Conservation (phyloP, 805 yeast species). For the Candida broadrunensis region DNA sequence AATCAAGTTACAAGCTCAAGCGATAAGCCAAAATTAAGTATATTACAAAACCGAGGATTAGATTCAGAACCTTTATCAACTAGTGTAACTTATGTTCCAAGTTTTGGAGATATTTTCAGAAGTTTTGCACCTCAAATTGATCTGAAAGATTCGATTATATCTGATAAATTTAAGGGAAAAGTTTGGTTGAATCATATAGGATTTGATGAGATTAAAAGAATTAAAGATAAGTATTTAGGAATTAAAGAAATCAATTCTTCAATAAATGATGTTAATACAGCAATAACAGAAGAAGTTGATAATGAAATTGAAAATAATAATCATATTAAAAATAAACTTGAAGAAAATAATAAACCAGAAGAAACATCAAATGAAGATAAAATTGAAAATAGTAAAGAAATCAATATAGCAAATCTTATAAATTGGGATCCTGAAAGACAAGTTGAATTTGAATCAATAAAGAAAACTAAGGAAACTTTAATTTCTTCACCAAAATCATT, state of each 20-base stretch:
- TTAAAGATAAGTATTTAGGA: constrained; percentile 17
- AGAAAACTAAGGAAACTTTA: constrained; percentile 19
- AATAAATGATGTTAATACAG: not conserved
- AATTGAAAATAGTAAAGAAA: constrained; percentile 8
- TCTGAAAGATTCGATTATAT: constrained; percentile 30
- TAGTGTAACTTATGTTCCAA: constrained; percentile 5
- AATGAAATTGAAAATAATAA: constrained; percentile 7
- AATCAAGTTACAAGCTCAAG: not conserved
- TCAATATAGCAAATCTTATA: constrained; percentile 29
- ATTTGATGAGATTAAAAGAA: constrained; percentile 22
- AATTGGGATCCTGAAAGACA: constrained; percentile 34
- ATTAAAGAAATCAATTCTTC: constrained; percentile 3
- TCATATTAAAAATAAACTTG: too few species aligned
- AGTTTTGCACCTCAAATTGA: constrained; percentile 38
- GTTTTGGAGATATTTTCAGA: constrained; percentile 14
- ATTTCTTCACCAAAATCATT: constrained; percentile 24
- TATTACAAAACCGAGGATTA: constrained; percentile 7
- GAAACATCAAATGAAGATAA: constrained; percentile 11
- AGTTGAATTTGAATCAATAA: constrained; percentile 20
- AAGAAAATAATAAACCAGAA: constrained; percentile 5
- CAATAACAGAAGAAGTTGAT: constrained; percentile 3
- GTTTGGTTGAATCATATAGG: constrained; percentile 43
- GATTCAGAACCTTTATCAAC: constrained; percentile 4
- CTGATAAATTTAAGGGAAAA: constrained; percentile 26
- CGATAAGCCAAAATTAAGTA: constrained; percentile 14